Percentiles rank a stretch among this genome's conserved stretches.
Evolutionary conservation across 2,329 filamentous ascomycete genomes (phyloP).

Genomic region (Hirsutella minnesotensis): DNA sequence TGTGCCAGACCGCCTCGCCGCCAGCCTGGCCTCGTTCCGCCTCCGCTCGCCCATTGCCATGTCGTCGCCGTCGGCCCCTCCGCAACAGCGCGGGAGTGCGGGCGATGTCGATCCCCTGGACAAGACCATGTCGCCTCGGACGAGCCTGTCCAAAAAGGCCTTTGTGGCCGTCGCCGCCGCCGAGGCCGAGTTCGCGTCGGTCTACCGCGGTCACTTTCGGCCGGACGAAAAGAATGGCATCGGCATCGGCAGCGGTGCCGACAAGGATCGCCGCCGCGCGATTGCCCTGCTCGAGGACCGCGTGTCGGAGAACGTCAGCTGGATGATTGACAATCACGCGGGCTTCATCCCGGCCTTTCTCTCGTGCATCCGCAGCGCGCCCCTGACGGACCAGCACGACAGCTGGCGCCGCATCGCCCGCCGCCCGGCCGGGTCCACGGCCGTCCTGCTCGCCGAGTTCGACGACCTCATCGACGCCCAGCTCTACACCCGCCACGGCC

Average conservation of each 20-base stretch:
- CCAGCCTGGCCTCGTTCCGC: constrained; percentile 32
- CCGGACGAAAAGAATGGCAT: too few relatives aligned
- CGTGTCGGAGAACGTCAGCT: constrained; percentile 40
- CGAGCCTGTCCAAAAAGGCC: constrained; percentile 13
- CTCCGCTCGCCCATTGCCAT: constrained; percentile 24
- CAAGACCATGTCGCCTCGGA: too few relatives aligned
- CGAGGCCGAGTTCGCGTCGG: constrained; percentile 24
- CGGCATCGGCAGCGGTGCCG: too few relatives aligned
- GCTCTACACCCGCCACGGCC: constrained; percentile 35
- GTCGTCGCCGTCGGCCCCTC: constrained; percentile 18
- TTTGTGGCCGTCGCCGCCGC: constrained; percentile 16
- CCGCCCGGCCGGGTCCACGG: constrained; percentile 30
- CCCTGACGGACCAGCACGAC: constrained; percentile 39
- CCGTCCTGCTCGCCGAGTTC: constrained; percentile 36
- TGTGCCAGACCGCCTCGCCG: constrained; percentile 39
- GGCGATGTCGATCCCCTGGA: too few relatives aligned
- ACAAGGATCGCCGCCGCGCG: not conserved
- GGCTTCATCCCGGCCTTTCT: constrained; percentile 51
- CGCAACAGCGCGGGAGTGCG: too few relatives aligned
- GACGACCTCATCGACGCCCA: constrained; percentile 41
- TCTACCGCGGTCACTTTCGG: too few relatives aligned
- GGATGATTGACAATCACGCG: constrained; percentile 43
- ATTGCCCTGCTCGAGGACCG: constrained; percentile 26
- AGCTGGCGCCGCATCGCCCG: constrained; percentile 35
- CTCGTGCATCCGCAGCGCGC: constrained; percentile 41